These are phyloP conservation scores for Fusarium transvaalense DNA, from an alignment of 2,329 filamentous ascomycete genomes.

Conservation along the genomic window DNA sequence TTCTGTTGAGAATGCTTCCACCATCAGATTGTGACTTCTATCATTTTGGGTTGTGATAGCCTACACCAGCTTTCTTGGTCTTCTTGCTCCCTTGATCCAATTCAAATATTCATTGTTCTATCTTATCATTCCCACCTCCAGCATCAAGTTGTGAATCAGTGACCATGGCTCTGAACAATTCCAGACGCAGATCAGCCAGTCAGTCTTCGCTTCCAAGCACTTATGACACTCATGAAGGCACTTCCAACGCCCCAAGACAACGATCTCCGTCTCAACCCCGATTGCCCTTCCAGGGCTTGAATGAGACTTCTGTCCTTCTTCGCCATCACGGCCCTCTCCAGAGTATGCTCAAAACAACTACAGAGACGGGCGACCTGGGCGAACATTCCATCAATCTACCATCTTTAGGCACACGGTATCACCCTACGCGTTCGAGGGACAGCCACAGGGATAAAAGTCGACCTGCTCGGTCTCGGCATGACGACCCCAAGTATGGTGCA, in stretches of 20 bases:
- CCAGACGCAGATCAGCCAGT: slow-evolving; percentile 54
- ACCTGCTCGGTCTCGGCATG: slow-evolving; percentile 48
- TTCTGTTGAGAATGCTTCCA: slow-evolving; percentile 34
- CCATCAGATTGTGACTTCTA: slow-evolving; percentile 33
- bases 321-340: slow-evolving; percentile 68
- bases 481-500: slow-evolving; percentile 50
- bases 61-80: slow-evolving; percentile 39
- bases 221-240: slow-evolving; percentile 48
- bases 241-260: slow-evolving; percentile 29
- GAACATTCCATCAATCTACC: slow-evolving; percentile 65
- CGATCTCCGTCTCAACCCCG: slow-evolving; percentile 47
- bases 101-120: slow-evolving; percentile 37
- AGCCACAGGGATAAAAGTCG: slow-evolving; percentile 49
- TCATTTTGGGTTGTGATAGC: slow-evolving; percentile 40
- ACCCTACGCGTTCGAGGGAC: slow-evolving; percentile 48
- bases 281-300: slow-evolving; percentile 59
- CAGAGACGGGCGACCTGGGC: slow-evolving; percentile 74
- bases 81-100: slow-evolving; percentile 40
- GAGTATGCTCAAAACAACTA: slow-evolving; percentile 74
- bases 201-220: slow-evolving; percentile 56
- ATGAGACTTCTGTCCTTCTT: slow-evolving; percentile 59
- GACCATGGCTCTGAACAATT: slow-evolving; percentile 50
- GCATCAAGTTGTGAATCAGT: slow-evolving; percentile 20
- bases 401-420: slow-evolving; percentile 51
- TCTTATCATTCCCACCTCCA: slow-evolving; percentile 27